These are phyloP conservation scores for Exophiala alcalophila DNA, from an alignment of 2,329 filamentous ascomycete genomes.

Conservation along the genomic window DNA sequence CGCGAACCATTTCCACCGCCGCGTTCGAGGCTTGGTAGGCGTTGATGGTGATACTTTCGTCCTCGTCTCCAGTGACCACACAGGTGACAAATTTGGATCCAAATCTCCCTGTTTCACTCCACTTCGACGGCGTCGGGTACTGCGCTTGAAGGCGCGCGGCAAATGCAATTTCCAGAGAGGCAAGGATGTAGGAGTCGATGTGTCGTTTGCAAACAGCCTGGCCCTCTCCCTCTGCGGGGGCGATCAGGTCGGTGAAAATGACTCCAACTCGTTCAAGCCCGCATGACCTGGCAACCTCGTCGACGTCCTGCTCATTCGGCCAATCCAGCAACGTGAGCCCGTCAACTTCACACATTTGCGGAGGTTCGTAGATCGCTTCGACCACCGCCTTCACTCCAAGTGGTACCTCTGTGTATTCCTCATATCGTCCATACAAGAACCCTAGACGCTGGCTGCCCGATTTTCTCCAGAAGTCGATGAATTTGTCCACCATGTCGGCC, in stretches of 20 bases:
- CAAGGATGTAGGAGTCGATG: conserved; percentile 89
- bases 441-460: conserved; percentile 81
- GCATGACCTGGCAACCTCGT: conserved; percentile 75
- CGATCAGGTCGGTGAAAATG: conserved; percentile 89
- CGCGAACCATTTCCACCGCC: conserved; percentile 93
- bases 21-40: conserved; percentile 95
- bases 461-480: conserved; percentile 87
- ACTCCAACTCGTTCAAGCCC: conserved; percentile 86
- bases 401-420: conserved; percentile 88
- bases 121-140: conserved; percentile 87
- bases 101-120: conserved; percentile 91
- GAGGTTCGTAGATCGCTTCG: conserved; percentile 94
- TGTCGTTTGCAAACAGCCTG: conserved; percentile 93
- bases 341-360: conserved; percentile 83
- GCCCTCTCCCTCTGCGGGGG: conserved; percentile 76
- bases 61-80: conserved; percentile 86
- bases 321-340: conserved; percentile 82
- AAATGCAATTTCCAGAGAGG: conserved; percentile 87
- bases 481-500: conserved; percentile 77
- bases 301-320: conserved; percentile 78
- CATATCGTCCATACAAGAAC: conserved; percentile 85
- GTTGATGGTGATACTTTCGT: conserved; percentile 82
- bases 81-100: conserved; percentile 98
- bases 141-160: conserved; percentile 82
- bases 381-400: conserved; percentile 93